Base-by-base conservation (phyloP, 352 stramenopile species). In the Phytopythium delawarense region DNA sequence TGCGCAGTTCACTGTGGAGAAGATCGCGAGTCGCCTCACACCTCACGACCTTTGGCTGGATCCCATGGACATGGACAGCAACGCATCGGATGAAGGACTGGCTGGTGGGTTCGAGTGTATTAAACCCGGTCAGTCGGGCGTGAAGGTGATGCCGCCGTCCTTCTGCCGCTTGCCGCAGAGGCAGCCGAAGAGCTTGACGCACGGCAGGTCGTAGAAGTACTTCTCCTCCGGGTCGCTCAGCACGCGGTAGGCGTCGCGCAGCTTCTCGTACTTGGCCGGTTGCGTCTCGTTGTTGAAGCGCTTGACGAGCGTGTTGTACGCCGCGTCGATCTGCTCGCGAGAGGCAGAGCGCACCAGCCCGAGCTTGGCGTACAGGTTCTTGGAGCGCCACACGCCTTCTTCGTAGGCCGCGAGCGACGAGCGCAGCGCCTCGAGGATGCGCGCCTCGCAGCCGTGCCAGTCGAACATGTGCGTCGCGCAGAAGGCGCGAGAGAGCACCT, bases 241-340 rank as follows among this genome's bases (percentile, higher is more conserved):
- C 25, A 81, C 85, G 21, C 71, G 71, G 74, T 94, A 94, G 15
- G 85, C 85, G 45, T 91, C 83, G 21, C 78, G 73, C 18, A 94
- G 76, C 51, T 92, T 94, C 40, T 89, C 85, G 59, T 92, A 94
- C 61, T 94, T 94, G 54, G 87, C 72, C 32, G 85, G 81, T 59
- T 94, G 82, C 1, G 85, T 92, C 61, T 87, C 83, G 57, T 94
- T 94, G 67, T 94, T 94, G 65, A 89, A 94, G 18, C 85, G 79
- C 67, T 91, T 91, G 20, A 94, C 82, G 35, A 91, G 75, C 0
- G 67, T 79, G 63, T 94, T 91, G 72, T 94, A 94, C 1, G 84
- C 82, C 15, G 76, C 71, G 61, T 94, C 82, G 54, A 94, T 94
- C 61, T 94, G 79, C 39, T 90, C 82, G 11, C 71, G 74, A 13